phyloP scores from a whole-genome alignment of 352 stramenopile genomes.

The Globisporangium perplexum region DNA sequence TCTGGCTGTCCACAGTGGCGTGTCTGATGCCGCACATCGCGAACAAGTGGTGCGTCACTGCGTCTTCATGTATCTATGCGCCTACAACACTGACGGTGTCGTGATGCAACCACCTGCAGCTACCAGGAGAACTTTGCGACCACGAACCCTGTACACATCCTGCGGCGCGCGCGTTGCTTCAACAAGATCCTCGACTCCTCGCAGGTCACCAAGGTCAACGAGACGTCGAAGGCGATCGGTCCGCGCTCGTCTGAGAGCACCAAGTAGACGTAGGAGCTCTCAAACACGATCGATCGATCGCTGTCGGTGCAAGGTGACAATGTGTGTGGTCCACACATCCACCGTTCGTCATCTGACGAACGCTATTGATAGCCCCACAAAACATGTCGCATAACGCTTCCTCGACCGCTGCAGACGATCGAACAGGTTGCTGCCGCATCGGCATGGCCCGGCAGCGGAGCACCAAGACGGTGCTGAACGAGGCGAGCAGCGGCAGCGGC shows the following conservation, averaged over 20 bases:
- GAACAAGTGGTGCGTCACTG: conserved; percentile 42
- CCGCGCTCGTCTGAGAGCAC: conserved; percentile 4
- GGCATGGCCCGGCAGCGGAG: not conserved
- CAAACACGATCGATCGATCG: no score
- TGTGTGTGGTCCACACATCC: no score
- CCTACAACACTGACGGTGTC: not conserved
- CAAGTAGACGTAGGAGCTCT: conserved; percentile 7
- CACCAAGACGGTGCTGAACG: not conserved
- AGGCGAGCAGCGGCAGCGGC: not conserved
- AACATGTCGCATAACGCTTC: no score
- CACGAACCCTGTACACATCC: conserved; percentile 66
- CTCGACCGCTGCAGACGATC: no score
- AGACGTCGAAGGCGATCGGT: conserved; percentile 8
- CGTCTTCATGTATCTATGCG: not conserved
- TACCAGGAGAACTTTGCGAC: conserved; percentile 73
- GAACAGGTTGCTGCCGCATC: no score
- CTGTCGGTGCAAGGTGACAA: no score
- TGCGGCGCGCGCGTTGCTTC: conserved; percentile 57
- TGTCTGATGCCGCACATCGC: conserved; percentile 64
- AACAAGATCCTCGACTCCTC: conserved; percentile 73
- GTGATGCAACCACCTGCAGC: conserved; percentile 15
- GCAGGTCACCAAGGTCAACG: conserved; percentile 19
- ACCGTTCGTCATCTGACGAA: no score
- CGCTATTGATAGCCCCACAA: no score
- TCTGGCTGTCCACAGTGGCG: conserved; percentile 28